These are phyloP conservation scores for Camelina laxa DNA, from an alignment of 345 rosid genomes.

Conservation along the genomic window DNA sequence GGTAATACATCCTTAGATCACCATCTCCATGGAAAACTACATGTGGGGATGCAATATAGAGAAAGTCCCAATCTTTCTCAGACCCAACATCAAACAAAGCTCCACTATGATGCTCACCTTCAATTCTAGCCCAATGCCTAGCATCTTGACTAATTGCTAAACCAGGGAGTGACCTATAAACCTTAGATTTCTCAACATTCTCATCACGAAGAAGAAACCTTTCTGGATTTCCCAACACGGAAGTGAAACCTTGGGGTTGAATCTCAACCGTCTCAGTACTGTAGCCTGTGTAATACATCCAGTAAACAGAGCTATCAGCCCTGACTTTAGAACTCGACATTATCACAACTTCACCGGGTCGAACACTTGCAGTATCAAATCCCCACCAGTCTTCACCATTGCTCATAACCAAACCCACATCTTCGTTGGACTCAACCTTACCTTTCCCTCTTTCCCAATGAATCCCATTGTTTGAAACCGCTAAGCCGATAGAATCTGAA, in stretches of 20 bases:
- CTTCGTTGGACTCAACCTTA: slow-evolving; percentile 55
- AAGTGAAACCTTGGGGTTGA: slow-evolving; percentile 33
- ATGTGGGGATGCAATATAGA: slow-evolving; percentile 69
- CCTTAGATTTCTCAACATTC: slow-evolving; percentile 23
- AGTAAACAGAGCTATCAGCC: slow-evolving; percentile 70
- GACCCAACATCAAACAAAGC: slow-evolving; percentile 80
- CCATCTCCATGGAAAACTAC: slow-evolving; percentile 68
- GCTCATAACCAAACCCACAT: slow-evolving; percentile 76
- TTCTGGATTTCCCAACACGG: slow-evolving; percentile 55
- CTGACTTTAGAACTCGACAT: slow-evolving; percentile 74
- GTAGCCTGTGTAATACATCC: slow-evolving; percentile 83
- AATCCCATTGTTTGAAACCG: slow-evolving; percentile 76
- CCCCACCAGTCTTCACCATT: slow-evolving; percentile 82
- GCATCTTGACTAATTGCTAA: slow-evolving; percentile 88
- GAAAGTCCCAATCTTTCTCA: slow-evolving; percentile 79
- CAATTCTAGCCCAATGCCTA: slow-evolving; percentile 89
- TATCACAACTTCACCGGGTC: slow-evolving; percentile 70
- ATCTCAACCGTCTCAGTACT: slow-evolving; percentile 54
- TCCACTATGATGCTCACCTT: slow-evolving; percentile 86
- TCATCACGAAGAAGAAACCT: slow-evolving; percentile 44
- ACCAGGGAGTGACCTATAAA: slow-evolving; percentile 67
- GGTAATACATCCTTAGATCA: slow-evolving; percentile 85
- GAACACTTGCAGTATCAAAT: slow-evolving; percentile 68
- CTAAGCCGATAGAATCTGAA: slow-evolving; percentile 67
- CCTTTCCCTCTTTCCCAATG: slow-evolving; percentile 81